A percentile compares a stretch with the other conserved stretches of the same genome.
These are phyloP conservation scores for Talaromyces funiculosus DNA, from an alignment of 2,329 filamentous ascomycete genomes.

Conservation along the genomic window DNA sequence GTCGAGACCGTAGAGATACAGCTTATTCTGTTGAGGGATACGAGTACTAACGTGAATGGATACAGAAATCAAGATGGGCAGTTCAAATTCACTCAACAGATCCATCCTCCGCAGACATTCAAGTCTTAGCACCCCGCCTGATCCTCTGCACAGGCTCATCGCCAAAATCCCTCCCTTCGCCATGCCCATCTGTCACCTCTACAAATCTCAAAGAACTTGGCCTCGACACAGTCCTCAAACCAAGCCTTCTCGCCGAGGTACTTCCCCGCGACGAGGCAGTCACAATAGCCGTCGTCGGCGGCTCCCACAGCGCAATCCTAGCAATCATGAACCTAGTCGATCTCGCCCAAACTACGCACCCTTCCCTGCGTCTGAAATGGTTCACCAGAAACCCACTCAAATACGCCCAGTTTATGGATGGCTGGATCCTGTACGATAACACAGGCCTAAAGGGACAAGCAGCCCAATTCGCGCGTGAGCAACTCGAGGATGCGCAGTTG, in stretches of 20 bases:
- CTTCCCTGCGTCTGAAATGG: constrained; percentile 54
- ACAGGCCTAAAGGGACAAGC: constrained; percentile 60
- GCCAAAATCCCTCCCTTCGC: constrained; percentile 43
- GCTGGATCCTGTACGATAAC: constrained; percentile 61
- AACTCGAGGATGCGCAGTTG: constrained; percentile 52
- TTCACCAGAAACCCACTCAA: constrained; percentile 56
- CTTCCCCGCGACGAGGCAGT: constrained; percentile 31
- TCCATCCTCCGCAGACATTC: constrained; percentile 25
- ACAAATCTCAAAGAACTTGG: constrained; percentile 42
- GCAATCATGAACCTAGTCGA: constrained; percentile 57
- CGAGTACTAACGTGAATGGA: neutral
- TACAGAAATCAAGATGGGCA: constrained; percentile 28
- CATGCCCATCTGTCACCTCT: constrained; percentile 27
- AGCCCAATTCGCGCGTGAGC: constrained; percentile 53
- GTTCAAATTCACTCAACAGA: constrained; percentile 27
- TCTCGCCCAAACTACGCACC: constrained; percentile 48
- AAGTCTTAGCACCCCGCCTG: constrained; percentile 40
- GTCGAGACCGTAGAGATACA: too few relatives aligned
- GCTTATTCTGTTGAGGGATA: neutral
- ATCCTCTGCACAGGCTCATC: constrained; percentile 57
- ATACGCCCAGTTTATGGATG: constrained; percentile 56
- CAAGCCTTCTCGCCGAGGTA: constrained; percentile 42
- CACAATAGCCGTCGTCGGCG: constrained; percentile 55
- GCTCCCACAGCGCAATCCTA: constrained; percentile 59
- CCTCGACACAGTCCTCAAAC: constrained; percentile 53